Evolutionary conservation across 2,329 filamentous ascomycete species (phyloP).

Genomic region (Mariannaea elegans): DNA sequence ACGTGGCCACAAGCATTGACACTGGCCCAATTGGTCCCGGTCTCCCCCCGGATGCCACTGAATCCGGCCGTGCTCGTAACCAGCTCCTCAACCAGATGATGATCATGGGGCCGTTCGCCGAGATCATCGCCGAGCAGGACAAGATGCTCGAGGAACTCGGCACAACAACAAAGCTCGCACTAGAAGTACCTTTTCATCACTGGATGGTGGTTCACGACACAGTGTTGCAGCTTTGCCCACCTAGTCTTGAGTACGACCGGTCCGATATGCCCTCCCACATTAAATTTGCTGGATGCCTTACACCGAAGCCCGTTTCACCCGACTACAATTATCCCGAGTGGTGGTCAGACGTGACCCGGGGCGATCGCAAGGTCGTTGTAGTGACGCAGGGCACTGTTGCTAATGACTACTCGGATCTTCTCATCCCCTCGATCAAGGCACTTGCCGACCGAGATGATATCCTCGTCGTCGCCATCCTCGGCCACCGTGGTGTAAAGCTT

Average conservation of each 20-base stretch:
- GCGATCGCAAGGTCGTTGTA: constrained; percentile 52
- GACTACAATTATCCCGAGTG: constrained; percentile 50
- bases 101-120: constrained; percentile 33
- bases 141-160: constrained; percentile 42
- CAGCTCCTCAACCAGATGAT: constrained; percentile 38
- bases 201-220: constrained; percentile 45
- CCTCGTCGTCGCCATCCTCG: constrained; percentile 45
- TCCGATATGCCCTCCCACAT: constrained; percentile 49
- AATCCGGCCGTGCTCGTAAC: constrained; percentile 48
- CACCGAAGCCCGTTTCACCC: constrained; percentile 41
- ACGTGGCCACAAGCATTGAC: constrained; percentile 49
- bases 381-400: constrained; percentile 59
- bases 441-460: constrained; percentile 52
- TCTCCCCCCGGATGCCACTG: constrained; percentile 48
- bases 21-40: constrained; percentile 50
- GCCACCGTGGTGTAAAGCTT: constrained; percentile 36
- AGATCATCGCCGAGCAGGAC: constrained; percentile 33
- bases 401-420: constrained; percentile 49
- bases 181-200: constrained; percentile 36
- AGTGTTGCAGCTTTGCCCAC: constrained; percentile 49
- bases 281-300: constrained; percentile 54
- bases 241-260: constrained; percentile 50
- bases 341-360: constrained; percentile 53
- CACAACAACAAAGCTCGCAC: constrained; percentile 31
- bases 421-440: constrained; percentile 55